Percentiles rank a stretch among this genome's conserved stretches.
Evolutionary conservation across 768 basidiomycete species (phyloP).

Genomic region (Kwoniella botswanensis): DNA sequence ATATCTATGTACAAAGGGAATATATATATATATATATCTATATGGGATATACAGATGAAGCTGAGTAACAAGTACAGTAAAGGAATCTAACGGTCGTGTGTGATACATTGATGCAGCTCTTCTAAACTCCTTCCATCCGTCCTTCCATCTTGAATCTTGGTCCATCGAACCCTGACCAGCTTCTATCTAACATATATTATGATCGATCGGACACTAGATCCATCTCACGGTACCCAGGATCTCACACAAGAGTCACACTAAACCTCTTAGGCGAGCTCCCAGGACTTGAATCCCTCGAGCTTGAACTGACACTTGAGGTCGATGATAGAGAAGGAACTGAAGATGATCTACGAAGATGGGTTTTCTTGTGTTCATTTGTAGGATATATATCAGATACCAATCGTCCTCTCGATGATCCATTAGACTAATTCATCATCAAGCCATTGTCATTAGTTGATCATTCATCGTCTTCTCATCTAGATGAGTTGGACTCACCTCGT

Average conservation of each 20-base stretch:
- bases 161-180: too few relatives aligned
- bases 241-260: neutral
- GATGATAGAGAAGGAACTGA: slow-evolving; percentile 17
- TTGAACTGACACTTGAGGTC: neutral
- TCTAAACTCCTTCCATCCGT: too few relatives aligned
- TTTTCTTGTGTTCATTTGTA: neutral
- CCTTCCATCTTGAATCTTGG: too few relatives aligned
- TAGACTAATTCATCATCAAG: neutral
- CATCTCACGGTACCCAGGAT: too few relatives aligned
- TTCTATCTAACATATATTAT: too few relatives aligned
- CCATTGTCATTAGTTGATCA: neutral
- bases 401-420: neutral
- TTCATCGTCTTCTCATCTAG: neutral
- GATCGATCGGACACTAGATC: too few relatives aligned
- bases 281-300: slow-evolving; percentile 12
- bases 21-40: too few relatives aligned
- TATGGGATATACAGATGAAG: too few relatives aligned
- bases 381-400: neutral
- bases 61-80: too few relatives aligned
- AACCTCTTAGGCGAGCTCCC: slow-evolving; percentile 2
- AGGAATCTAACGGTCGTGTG: too few relatives aligned
- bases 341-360: slow-evolving; percentile 17
- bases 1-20: too few relatives aligned
- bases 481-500: neutral
- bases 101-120: too few relatives aligned